Base-by-base conservation (phyloP, 2,329 filamentous ascomycete genomes). In the Dothideomycetidae sp. region DNA sequence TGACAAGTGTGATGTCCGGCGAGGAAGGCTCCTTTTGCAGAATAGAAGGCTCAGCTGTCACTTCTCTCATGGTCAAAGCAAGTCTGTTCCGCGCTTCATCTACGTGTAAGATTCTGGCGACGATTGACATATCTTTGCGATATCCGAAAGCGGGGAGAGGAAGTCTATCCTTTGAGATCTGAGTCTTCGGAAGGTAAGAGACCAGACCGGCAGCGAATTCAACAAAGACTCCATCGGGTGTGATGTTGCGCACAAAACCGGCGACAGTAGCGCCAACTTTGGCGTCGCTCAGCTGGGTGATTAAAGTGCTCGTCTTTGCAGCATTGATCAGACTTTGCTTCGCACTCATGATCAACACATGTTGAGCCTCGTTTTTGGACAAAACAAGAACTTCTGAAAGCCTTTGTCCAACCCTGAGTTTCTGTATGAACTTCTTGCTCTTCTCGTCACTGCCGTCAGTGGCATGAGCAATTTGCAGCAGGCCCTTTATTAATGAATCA, bases 191-290 rank as follows among this genome's bases (percentile, higher is more conserved):
- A 18, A 94, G 63, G 29, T 94, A 62, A 10, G 82, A 88, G 31
- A 75, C 80, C 12, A 93, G 60, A 21, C 73, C 75, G 48, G 77
- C 80, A 29, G 77, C 75, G 55, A 94, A 94, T 51, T 92, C 79
- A n/a, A 94, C 72, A 50, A 93, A 96, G 9, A 86, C 68, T 30
- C 81, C 84, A 5, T 79, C 81, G 2, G 73, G 63, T 0, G 83
- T 86, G 36, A 93, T 79, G 50, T 90, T 92, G 42, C 78, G 77
- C 16, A 98, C 75, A 49, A 88, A 93, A 4, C 86, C 88, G 41
- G 75, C 71, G 5, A 84, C 70, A 15, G 74, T 61, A 21, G 72
- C 67, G 18, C 81, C 81, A 45, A 79, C 69, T 45, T 75, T 71
- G 13, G 84, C 69, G 46, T 88, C 74, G 14, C 80, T 75, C 39